A percentile compares a stretch with the other conserved stretches of the same genome.
Conservation (phyloP, 306 rosid genomes). For the Corylus americana region DNA sequence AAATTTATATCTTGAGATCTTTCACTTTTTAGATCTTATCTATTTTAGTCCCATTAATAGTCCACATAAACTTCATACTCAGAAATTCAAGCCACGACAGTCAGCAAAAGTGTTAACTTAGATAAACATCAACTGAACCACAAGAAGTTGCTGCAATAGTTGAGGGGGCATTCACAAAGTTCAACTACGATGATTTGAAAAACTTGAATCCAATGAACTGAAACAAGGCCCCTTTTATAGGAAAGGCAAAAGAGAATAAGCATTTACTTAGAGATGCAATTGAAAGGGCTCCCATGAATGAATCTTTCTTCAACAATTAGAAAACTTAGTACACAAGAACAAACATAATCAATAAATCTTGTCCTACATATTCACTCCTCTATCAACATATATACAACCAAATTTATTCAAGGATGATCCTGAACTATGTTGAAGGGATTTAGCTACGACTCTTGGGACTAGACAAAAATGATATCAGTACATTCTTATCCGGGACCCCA, state of each 20-base stretch:
- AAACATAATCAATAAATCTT: too few species aligned
- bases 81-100: neutral
- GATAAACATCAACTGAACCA: neutral
- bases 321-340: neutral
- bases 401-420: neutral
- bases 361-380: neutral
- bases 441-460: neutral
- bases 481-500: constrained; percentile 1
- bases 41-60: neutral
- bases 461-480: neutral
- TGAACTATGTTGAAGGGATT: neutral
- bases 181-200: neutral
- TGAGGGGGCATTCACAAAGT: neutral
- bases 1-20: neutral
- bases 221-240: neutral
- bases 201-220: neutral
- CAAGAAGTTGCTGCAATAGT: neutral
- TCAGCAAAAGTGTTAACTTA: neutral
- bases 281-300: neutral
- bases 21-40: neutral
- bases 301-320: neutral
- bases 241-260: neutral
- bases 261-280: neutral
- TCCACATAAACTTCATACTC: neutral
- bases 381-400: too few species aligned